Evolutionary conservation across 2,329 filamentous ascomycete genomes (phyloP).

Genomic region (Hypoxylon sp.): DNA sequence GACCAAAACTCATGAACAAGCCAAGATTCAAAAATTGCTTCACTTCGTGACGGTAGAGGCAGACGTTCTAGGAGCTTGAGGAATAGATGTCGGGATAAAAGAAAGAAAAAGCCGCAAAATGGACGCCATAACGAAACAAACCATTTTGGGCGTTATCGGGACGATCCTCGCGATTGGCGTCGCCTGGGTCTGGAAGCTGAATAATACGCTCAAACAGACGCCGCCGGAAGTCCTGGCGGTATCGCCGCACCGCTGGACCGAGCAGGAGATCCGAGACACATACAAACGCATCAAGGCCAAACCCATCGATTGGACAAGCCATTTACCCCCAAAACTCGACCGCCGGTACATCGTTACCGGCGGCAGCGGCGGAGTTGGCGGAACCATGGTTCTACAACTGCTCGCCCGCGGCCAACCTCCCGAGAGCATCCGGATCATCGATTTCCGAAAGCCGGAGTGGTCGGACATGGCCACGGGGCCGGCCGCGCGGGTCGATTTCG

Average conservation of each 20-base stretch:
- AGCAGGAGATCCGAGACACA: conserved; percentile 51
- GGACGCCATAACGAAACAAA: conserved; percentile 25
- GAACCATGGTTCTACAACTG: conserved; percentile 65
- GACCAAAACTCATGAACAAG: not conserved
- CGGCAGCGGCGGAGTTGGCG: conserved; percentile 63
- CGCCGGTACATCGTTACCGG: conserved; percentile 58
- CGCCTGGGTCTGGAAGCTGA: conserved; percentile 54
- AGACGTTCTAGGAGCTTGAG: not conserved
- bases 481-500: conserved; percentile 57
- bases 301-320: conserved; percentile 52
- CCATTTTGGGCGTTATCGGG: conserved; percentile 35
- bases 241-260: conserved; percentile 55
- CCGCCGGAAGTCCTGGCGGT: conserved; percentile 51
- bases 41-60: not conserved
- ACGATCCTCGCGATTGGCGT: conserved; percentile 41
- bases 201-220: conserved; percentile 52
- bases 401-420: conserved; percentile 63
- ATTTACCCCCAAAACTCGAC: conserved; percentile 55
- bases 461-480: conserved; percentile 58
- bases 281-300: conserved; percentile 53
- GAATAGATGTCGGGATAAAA: not conserved
- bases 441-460: conserved; percentile 60
- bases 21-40: not conserved
- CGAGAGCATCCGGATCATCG: conserved; percentile 63
- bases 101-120: conserved; percentile 18